Percentiles rank a stretch among this genome's conserved stretches.
phyloP scores from a whole-genome alignment of 2,329 filamentous ascomycete genomes.

The Lanzia echinophila region DNA sequence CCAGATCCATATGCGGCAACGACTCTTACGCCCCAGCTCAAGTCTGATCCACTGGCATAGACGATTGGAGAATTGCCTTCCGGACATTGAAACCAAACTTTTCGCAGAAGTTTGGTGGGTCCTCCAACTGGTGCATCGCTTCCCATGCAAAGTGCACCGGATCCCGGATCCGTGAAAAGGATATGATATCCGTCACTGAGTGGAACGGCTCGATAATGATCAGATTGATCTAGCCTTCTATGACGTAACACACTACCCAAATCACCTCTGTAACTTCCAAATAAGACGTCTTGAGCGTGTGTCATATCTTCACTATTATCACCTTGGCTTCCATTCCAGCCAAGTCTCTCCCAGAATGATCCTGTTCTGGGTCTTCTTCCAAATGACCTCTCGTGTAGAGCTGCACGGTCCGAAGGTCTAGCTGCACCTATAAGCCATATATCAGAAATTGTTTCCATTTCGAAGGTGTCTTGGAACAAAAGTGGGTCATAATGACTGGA shows the following conservation, averaged over 20 bases:
- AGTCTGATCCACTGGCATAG: conserved; percentile 51
- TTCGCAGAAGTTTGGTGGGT: conserved; percentile 50
- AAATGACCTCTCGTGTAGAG: conserved; percentile 23
- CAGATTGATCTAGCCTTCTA: conserved; percentile 31
- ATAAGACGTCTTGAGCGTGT: no score
- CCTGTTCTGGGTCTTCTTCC: conserved; percentile 18
- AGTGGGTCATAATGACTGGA: no score
- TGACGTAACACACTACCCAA: conserved; percentile 8
- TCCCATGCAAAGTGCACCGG: conserved; percentile 51
- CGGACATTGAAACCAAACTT: conserved; percentile 44
- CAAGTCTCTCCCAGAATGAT: conserved; percentile 24
- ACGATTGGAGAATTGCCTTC: conserved; percentile 38
- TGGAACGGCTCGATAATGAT: conserved; percentile 58
- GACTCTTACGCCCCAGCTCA: conserved; percentile 50
- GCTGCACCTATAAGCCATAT: conserved; percentile 33
- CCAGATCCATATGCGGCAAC: conserved; percentile 48
- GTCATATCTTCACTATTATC: conserved; percentile 14
- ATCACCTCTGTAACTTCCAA: conserved; percentile 16
- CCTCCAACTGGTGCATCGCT: conserved; percentile 51
- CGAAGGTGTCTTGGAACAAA: no score
- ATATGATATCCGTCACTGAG: conserved; percentile 60
- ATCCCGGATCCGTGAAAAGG: conserved; percentile 55
- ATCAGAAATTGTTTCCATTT: no score
- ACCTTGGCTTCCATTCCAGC: conserved; percentile 10
- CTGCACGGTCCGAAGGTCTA: conserved; percentile 32